Evolutionary conservation across 805 yeast species (phyloP).

Genomic region (Metschnikowia bowlesiae): DNA sequence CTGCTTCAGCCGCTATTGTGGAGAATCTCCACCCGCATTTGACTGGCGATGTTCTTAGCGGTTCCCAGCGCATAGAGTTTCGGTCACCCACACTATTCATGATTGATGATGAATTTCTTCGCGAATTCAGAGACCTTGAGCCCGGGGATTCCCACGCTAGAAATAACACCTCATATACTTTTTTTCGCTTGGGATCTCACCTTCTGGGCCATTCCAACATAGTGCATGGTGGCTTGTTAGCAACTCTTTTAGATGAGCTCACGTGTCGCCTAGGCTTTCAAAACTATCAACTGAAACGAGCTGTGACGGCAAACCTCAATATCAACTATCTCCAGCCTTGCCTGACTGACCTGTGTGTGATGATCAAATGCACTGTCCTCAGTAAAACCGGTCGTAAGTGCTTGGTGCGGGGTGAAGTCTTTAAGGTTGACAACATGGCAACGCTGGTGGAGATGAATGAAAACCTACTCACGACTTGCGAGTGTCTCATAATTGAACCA

Average conservation of each 20-base stretch:
- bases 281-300: constrained; percentile 35
- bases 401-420: constrained; percentile 34
- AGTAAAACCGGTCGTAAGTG: constrained; percentile 38
- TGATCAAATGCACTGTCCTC: constrained; percentile 30
- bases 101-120: constrained; percentile 29
- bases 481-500: constrained; percentile 40
- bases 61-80: constrained; percentile 31
- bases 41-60: constrained; percentile 34
- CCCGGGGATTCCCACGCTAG: constrained; percentile 8
- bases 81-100: constrained; percentile 32
- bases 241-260: constrained; percentile 40
- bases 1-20: constrained; percentile 14
- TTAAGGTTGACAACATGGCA: constrained; percentile 13
- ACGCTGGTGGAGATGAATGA: constrained; percentile 18
- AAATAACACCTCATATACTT: constrained; percentile 33
- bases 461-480: constrained; percentile 33
- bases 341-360: constrained; percentile 25
- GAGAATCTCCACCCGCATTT: constrained; percentile 32
- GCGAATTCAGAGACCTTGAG: constrained; percentile 21
- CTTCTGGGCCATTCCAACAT: constrained; percentile 39
- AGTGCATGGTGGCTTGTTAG: constrained; percentile 42
- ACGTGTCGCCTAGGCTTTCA: constrained; percentile 42
- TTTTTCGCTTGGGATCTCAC: constrained; percentile 35
- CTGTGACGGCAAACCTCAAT: constrained; percentile 43
- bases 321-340: constrained; percentile 38